Percentiles rank a stretch among this genome's conserved stretches.
Conservation (phyloP, 495 filamentous ascomycete species). For the Neurospora sp. region DNA sequence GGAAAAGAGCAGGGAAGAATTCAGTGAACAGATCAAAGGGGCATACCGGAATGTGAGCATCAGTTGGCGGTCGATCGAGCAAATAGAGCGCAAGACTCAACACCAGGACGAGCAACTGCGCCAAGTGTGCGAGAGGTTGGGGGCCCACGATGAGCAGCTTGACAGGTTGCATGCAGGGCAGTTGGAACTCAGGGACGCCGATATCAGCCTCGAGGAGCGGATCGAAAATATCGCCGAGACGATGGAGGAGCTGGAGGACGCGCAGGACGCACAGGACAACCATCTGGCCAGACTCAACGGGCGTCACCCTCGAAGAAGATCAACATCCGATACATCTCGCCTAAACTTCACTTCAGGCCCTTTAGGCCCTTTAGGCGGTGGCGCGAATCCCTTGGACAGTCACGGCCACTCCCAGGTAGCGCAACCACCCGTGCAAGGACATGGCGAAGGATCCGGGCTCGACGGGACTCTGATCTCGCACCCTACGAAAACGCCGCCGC, state of each 20-base stretch:
- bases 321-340: constrained; percentile 24
- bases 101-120: constrained; percentile 37
- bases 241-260: constrained; percentile 14
- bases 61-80: constrained; percentile 39
- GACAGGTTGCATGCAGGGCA: constrained; percentile 33
- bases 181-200: constrained; percentile 40
- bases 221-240: constrained; percentile 38
- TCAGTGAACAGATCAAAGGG: constrained; percentile 37
- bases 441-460: constrained; percentile 8
- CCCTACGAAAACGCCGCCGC: constrained; percentile 5
- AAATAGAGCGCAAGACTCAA: constrained; percentile 30
- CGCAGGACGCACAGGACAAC: neutral
- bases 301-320: constrained; percentile 18
- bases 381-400: constrained; percentile 13
- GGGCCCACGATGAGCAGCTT: constrained; percentile 29
- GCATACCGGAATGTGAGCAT: constrained; percentile 41
- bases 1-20: constrained; percentile 40
- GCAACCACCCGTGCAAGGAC: constrained; percentile 8
- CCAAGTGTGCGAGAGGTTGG: constrained; percentile 33
- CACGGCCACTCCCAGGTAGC: constrained; percentile 13
- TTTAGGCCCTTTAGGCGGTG: constrained; percentile 24
- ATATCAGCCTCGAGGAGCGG: constrained; percentile 41
- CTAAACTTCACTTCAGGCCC: constrained; percentile 15
- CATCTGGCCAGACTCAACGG: constrained; percentile 3
- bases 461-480: constrained; percentile 9